These are phyloP conservation scores for Neonectria coccinea DNA, from an alignment of 2,329 filamentous ascomycete genomes.

Conservation along the genomic window DNA sequence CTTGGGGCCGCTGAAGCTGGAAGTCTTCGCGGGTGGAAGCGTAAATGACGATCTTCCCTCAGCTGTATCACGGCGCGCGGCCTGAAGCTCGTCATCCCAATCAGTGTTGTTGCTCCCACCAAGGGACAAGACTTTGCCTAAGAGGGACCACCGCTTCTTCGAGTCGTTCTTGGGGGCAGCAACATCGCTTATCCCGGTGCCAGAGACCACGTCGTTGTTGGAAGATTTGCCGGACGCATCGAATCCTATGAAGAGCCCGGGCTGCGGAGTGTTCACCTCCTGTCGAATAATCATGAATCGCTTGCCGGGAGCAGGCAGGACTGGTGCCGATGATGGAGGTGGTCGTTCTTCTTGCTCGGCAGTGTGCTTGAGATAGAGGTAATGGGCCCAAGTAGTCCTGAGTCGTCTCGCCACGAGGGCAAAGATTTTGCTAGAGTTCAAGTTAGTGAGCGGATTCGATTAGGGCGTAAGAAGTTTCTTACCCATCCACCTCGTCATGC, in stretches of 20 bases:
- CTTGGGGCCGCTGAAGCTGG: conserved; percentile 46
- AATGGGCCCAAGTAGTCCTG: conserved; percentile 81
- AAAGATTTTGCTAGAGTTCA: conserved; percentile 72
- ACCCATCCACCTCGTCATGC: conserved; percentile 74
- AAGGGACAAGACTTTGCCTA: conserved; percentile 71
- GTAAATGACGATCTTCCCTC: conserved; percentile 37
- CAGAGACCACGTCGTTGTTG: conserved; percentile 38
- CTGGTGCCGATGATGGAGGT: conserved; percentile 81
- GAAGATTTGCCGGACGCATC: conserved; percentile 56
- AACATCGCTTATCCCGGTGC: conserved; percentile 43
- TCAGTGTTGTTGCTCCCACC: conserved; percentile 36
- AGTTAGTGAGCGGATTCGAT: conserved; percentile 39
- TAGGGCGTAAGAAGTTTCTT: conserved; percentile 52
- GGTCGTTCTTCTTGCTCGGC: conserved; percentile 67
- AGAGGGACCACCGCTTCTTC: conserved; percentile 72
- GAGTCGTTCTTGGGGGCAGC: conserved; percentile 50
- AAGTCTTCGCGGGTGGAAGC: conserved; percentile 53
- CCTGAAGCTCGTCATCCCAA: conserved; percentile 61
- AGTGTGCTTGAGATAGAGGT: conserved; percentile 77
- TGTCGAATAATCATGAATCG: conserved; percentile 90
- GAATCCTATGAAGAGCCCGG: conserved; percentile 62
- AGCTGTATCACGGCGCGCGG: conserved; percentile 18
- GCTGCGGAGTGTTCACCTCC: conserved; percentile 66
- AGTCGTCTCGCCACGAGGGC: conserved; percentile 74
- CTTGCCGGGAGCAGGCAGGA: conserved; percentile 85